Conservation (phyloP, 2,329 filamentous ascomycete genomes). For the Pseudogymnoascus sp. region DNA sequence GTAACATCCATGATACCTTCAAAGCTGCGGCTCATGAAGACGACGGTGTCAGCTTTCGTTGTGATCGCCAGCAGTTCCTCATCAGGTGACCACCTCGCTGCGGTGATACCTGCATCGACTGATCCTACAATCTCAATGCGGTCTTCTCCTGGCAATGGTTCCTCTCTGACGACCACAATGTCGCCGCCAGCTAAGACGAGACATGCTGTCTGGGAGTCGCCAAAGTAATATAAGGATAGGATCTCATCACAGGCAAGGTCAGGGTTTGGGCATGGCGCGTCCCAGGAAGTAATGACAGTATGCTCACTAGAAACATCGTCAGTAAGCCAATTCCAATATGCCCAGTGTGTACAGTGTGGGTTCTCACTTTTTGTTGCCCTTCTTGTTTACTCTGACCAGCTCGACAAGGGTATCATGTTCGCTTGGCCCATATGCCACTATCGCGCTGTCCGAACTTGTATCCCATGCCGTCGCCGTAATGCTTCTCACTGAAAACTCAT, state of each 20-base stretch:
- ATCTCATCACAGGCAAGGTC: constrained; percentile 70
- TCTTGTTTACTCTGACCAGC: constrained; percentile 50
- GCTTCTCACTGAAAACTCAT: constrained; percentile 42
- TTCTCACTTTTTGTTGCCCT: constrained; percentile 29
- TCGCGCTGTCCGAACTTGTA: constrained; percentile 64
- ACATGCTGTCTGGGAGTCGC: constrained; percentile 70
- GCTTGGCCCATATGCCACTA: constrained; percentile 81
- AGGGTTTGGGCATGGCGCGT: constrained; percentile 73
- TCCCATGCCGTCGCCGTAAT: constrained; percentile 84
- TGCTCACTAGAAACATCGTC: constrained; percentile 28
- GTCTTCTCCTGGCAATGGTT: constrained; percentile 58
- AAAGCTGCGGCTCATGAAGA: constrained; percentile 91
- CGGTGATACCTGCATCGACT: constrained; percentile 83
- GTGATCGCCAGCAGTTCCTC: constrained; percentile 82
- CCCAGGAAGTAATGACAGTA: constrained; percentile 69
- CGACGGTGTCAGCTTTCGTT: constrained; percentile 69
- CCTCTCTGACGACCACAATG: constrained; percentile 77
- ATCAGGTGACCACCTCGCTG: constrained; percentile 89
- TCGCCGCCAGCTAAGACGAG: constrained; percentile 85
- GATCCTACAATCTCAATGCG: constrained; percentile 93
- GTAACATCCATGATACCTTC: constrained; percentile 72
- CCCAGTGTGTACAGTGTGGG: constrained; percentile 37
- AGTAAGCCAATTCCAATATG: constrained; percentile 13
- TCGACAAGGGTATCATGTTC: constrained; percentile 65
- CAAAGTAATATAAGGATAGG: constrained; percentile 76